These are phyloP conservation scores for Trifolium pratense DNA, from an alignment of 306 rosid species.

Conservation along the genomic window DNA sequence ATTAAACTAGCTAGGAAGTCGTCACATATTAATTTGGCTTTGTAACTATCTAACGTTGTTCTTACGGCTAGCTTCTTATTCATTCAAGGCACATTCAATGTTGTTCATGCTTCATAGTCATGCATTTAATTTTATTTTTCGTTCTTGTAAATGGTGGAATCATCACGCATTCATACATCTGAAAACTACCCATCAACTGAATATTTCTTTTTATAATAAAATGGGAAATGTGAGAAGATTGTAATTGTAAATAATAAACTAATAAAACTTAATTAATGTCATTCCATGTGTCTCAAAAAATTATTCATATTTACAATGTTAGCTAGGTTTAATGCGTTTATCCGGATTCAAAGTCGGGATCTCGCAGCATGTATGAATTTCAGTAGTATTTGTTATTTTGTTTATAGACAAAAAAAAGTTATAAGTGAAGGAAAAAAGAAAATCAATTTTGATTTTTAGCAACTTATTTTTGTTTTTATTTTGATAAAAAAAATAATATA, in stretches of 20 bases:
- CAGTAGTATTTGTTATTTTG: too few relatives aligned
- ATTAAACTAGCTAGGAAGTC: background rate
- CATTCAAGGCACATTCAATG: constrained; percentile 33
- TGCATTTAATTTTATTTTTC: constrained; percentile 3
- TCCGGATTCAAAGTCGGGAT: too few relatives aligned
- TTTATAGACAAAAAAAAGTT: too few relatives aligned
- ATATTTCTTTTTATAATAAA: constrained; percentile 6
- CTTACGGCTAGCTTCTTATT: constrained; percentile 35
- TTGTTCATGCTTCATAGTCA: constrained; percentile 44
- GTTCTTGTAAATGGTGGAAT: constrained; percentile 38
- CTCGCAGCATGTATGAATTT: too few relatives aligned
- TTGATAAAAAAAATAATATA: too few relatives aligned
- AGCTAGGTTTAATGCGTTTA: too few relatives aligned
- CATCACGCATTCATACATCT: constrained; percentile 37
- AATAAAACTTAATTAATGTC: too few relatives aligned
- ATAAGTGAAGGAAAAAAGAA: too few relatives aligned
- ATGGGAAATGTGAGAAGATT: background rate
- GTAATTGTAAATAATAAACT: background rate
- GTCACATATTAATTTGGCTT: constrained; percentile 9
- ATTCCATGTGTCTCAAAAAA: too few relatives aligned
- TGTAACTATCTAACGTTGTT: constrained; percentile 31
- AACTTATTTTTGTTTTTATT: too few relatives aligned
- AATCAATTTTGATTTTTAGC: too few relatives aligned
- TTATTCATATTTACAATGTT: too few relatives aligned
- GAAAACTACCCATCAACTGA: constrained; percentile 54